Percentiles rank a stretch among this genome's conserved stretches.
These are phyloP conservation scores for Colletotrichum somersetense DNA, from an alignment of 2,329 filamentous ascomycete genomes.

Conservation along the genomic window DNA sequence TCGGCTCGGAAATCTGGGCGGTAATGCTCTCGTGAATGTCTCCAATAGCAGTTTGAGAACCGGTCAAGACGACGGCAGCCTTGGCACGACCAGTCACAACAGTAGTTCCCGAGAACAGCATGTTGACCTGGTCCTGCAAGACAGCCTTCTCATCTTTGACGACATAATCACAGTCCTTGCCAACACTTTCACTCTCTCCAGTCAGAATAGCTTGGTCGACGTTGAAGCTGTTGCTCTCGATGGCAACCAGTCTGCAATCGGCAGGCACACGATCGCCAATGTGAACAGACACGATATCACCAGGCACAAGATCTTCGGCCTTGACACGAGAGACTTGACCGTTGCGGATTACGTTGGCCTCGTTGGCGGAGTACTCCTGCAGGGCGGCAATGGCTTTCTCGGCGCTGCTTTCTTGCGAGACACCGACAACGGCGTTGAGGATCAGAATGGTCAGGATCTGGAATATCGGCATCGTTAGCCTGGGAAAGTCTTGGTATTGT, in stretches of 20 bases:
- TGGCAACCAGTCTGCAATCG: slow-evolving; percentile 88
- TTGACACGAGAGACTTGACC: slow-evolving; percentile 85
- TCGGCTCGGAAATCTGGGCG: slow-evolving; percentile 96
- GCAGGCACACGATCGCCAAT: slow-evolving; percentile 95
- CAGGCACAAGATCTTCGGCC: slow-evolving; percentile 96
- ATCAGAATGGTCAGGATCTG: slow-evolving; percentile 97
- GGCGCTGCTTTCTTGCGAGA: slow-evolving; percentile 98
- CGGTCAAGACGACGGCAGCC: slow-evolving; percentile 91
- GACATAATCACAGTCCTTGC: slow-evolving; percentile 78
- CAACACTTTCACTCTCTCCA: slow-evolving; percentile 96
- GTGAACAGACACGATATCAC: slow-evolving; percentile 88
- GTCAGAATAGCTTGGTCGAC: slow-evolving; percentile 98
- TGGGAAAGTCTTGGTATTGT: slow-evolving; percentile 33
- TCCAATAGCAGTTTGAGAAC: slow-evolving; percentile 91
- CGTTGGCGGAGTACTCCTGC: slow-evolving; percentile 98
- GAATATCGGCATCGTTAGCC: slow-evolving; percentile 43
- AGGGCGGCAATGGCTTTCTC: slow-evolving; percentile 98
- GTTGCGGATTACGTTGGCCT: slow-evolving; percentile 92
- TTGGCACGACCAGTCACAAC: slow-evolving; percentile 94
- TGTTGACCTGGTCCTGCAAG: slow-evolving; percentile 97
- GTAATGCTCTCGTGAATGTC: slow-evolving; percentile 99
- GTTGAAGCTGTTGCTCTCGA: slow-evolving; percentile 97
- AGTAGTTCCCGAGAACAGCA: slow-evolving; percentile 98
- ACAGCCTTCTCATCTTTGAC: slow-evolving; percentile 87
- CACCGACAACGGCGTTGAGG: slow-evolving; percentile 95